Conservation (phyloP, 108 stramenopile genomes). For the Nitzschia sp. region DNA sequence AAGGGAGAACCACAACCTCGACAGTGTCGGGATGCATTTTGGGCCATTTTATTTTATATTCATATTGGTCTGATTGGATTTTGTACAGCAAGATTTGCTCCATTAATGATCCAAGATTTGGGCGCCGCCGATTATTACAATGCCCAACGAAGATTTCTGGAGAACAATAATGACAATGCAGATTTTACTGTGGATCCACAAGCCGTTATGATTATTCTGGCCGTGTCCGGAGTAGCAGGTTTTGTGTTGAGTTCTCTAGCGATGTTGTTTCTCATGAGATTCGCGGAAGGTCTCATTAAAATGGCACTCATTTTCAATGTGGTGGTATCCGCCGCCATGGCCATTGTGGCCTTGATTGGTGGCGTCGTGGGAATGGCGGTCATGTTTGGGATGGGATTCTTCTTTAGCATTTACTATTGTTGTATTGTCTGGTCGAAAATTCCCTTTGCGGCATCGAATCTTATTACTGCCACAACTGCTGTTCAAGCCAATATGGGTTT, state of each 20-base stretch:
- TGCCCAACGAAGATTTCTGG: constrained; percentile 21
- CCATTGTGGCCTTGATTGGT: constrained; percentile 26
- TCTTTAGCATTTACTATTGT: constrained; percentile 58
- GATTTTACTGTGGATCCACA: constrained; percentile 11
- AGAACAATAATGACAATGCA: constrained; percentile 23
- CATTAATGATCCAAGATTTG: constrained; percentile 52
- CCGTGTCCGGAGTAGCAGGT: constrained; percentile 10
- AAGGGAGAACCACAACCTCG: constrained; percentile 55
- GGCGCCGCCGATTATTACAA: constrained; percentile 31
- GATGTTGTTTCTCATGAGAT: constrained; percentile 43
- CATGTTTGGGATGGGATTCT: constrained; percentile 40
- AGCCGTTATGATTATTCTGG: constrained; percentile 19
- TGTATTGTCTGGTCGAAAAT: constrained; percentile 71
- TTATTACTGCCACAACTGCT: constrained; percentile 70
- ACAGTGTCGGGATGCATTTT: constrained; percentile 62
- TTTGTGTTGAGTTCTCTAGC: constrained; percentile 32
- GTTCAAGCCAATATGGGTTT: constrained; percentile 70
- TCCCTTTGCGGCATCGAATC: constrained; percentile 79
- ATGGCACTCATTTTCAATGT: constrained; percentile 66
- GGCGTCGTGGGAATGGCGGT: constrained; percentile 43
- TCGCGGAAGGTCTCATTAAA: constrained; percentile 59
- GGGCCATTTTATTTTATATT: constrained; percentile 62
- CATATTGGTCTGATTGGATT: constrained; percentile 59
- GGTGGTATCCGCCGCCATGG: constrained; percentile 38
- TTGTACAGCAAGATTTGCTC: constrained; percentile 41